Evolutionary conservation across 768 basidiomycete species (phyloP), one percentile per base, ranked within the genome.

Genomic region (Neoboletus brunneissimus): DNA sequence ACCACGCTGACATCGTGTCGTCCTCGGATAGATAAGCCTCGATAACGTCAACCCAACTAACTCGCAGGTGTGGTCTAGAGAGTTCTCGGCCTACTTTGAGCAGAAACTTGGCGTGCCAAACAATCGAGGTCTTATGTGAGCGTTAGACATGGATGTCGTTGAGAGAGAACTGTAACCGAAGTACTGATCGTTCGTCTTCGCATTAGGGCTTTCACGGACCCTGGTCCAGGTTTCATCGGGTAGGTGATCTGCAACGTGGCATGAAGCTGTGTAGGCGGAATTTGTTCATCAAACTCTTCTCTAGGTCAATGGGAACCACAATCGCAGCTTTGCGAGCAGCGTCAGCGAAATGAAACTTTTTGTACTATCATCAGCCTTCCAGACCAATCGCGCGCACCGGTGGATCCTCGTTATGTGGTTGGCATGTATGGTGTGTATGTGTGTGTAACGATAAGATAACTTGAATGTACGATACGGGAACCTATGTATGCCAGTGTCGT

Each of bases 61-160:
- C 40, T 84, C 85, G 53, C 78, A 79, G 54, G 56, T 56, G 38
- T 88, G 85, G 70, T 83, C 84, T 68, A 79, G 79, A 61, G 73
- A 66, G 3, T 77, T 88, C 54, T 82, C 82, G 50, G 65, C 72
- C 11, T 86, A 79, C 67, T 78, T 89, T 64, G 64, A 81, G 58
- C 67, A 77, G 62, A 82, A 82, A 54, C 71, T 89, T 3, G 79
- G 78, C 7, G 67, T 81, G 18, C 68, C 72, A 0, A 76, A 71
- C 1, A 72, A 83, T 59, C 78, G 86, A 46, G 86, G 84, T 48
- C 87, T 88, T 63, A 82, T 89, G 83, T 83, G 45, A 56, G 67
- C 54, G 5, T 15, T 9, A 41, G 25, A n/a, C 5, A 29, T 20
- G 11, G 25, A 18, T 31, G 13, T 25, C 6, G 22, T 38, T 40